Evolutionary conservation across 2,329 filamentous ascomycete species (phyloP), one percentile per base, ranked within the genome.

Genomic region (Sporothrix humicola): DNA sequence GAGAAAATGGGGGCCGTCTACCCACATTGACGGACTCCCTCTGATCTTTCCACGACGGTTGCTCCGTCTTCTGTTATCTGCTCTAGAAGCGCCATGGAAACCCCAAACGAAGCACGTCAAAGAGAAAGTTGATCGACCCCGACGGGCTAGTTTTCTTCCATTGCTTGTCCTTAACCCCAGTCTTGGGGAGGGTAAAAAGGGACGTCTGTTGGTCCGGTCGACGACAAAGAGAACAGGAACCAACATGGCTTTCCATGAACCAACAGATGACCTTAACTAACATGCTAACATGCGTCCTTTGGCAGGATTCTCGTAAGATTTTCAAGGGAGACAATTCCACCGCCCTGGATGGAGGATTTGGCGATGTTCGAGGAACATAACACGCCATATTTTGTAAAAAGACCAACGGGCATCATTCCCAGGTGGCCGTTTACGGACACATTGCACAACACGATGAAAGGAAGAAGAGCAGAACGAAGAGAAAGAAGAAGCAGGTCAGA

Each of bases 371-470:
- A 37, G 4, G 31, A 37, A 37, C 31, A 2, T 37, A 5, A 37
- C 31, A 37, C 31, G 31, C 2, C 31, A 37, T 37, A 37, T 3
- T 17, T 20, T 26, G 31, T 20, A 42, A 61, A 37, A 42, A 17
- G 5, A 17, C 59, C 59, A 63, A 63, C 59, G 44, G 31, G 10
- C 31, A 10, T 6, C 23, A 9, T 17, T 8, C 23, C 56, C 26
- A 37, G 26, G 58, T 42, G 56, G 58, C 26, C 26, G 58, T 61
- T 61, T 61, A 42, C 31, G 58, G 58, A 61, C 15, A 42, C 58
- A 61, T 61, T 61, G 26, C 26, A 61, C 58, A 17, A 20, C 12
- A n/a, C 7, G 31, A 37, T 37, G 31, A 37, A 37, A 37, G 31
- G 31, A 37, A 1, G 2, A 37, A 37, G 31, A 37, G 31, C 31